phyloP scores from a whole-genome alignment of 176 grass and related monocot species.

The Eleusine coracana region DNA sequence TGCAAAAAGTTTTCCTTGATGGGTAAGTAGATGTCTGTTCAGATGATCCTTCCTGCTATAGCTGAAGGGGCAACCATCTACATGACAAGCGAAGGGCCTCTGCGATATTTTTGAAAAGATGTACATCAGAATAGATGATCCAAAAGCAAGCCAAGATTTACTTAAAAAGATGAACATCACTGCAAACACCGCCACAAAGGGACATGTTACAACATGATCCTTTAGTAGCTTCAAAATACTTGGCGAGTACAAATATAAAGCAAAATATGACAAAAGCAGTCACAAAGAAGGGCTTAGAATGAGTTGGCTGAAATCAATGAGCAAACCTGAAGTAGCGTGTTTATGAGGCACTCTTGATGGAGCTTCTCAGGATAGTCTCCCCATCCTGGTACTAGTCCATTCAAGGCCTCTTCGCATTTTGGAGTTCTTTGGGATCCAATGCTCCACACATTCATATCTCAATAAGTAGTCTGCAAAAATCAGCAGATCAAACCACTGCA shows the following conservation, averaged over 20 bases:
- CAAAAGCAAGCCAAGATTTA: constrained; percentile 13
- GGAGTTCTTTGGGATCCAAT: constrained; percentile 94
- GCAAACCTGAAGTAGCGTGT: constrained; percentile 50
- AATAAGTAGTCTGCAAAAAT: constrained; percentile 44
- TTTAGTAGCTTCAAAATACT: not conserved
- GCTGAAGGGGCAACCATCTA: constrained; percentile 57
- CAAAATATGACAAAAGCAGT: not conserved
- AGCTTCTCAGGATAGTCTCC: constrained; percentile 85
- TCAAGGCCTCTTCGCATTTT: constrained; percentile 82
- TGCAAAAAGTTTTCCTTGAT: constrained; percentile 64
- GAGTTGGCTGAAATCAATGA: constrained; percentile 16
- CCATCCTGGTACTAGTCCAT: constrained; percentile 87
- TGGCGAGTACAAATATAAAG: not conserved
- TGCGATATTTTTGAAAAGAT: constrained; percentile 43
- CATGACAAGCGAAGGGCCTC: constrained; percentile 62
- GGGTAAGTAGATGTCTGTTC: constrained; percentile 66
- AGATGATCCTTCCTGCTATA: constrained; percentile 83
- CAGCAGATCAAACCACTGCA: constrained; percentile 1
- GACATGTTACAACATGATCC: not conserved
- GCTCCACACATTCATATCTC: constrained; percentile 54
- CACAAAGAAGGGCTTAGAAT: constrained; percentile 5
- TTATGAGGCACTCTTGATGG: constrained; percentile 66
- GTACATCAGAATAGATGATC: constrained; percentile 30
- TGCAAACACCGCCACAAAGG: not conserved
- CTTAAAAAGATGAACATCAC: constrained; percentile 16